Evolutionary conservation across 345 rosid species (phyloP), one percentile per base, ranked within the genome.

Genomic region (Citrus hindsii): DNA sequence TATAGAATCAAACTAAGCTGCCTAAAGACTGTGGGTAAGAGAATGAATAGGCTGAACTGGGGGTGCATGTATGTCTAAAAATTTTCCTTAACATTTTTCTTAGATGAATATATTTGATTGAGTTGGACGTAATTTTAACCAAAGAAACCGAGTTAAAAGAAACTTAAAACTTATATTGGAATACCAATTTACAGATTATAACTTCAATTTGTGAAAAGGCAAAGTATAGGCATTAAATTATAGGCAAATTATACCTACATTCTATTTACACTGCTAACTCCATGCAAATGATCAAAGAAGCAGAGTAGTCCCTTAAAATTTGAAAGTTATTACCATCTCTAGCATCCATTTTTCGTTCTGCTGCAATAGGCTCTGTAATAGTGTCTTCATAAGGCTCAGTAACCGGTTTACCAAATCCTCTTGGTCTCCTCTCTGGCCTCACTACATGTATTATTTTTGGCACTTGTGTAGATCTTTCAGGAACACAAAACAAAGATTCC

Each of bases 401-500:
- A 35, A 71, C 80, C 32, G 71, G 77, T 84, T 73, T 81, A 67
- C 87, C 85, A 74, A 85, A 77, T 79, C 69, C 82, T 68, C 60
- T 76, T 53, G 87, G 67, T 79, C 84, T 83, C 80, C 76, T 74
- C 13, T 27, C 66, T 68, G 60, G 83, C 27, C 84, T 76, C 78
- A 71, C 56, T 70, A n/a, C 27, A 58, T 64, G 62, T 75, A 58
- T 76, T 77, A 38, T 16, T 77, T 78, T 82, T 35, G 85, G 76
- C 21, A 30, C 81, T 68, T 85, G 88, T 73, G 76, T 85, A 16
- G 80, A 58, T 83, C 81, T 88, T 59, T 81, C 84, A 10, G 79
- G 72, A 79, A 75, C 79, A 75, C 55, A 64, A 82, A 90, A 90
- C 60, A 90, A 82, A 42, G 90, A 79, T 79, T 79, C 78, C 74